Conservation (phyloP, 495 filamentous ascomycete genomes). For the Darksidea phi region DNA sequence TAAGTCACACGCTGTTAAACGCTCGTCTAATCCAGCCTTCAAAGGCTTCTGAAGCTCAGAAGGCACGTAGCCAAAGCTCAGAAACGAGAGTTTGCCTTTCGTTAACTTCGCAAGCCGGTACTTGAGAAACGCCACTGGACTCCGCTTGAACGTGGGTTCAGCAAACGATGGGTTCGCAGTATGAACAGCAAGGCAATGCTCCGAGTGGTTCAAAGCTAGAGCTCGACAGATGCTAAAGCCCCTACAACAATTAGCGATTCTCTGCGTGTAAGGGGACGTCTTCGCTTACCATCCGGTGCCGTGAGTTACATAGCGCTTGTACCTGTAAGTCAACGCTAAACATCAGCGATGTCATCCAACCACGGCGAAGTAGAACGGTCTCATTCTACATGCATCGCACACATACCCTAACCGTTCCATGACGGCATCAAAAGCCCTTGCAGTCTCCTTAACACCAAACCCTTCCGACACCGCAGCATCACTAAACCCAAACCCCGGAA, state of each 20-base stretch:
- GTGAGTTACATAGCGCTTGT: slow-evolving; percentile 39
- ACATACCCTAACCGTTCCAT: slow-evolving; percentile 44
- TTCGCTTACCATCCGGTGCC: slow-evolving; percentile 42
- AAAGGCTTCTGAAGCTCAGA: slow-evolving; percentile 13
- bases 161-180: slow-evolving; percentile 41
- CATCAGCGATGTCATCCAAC: no score
- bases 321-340: no score
- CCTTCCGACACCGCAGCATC: slow-evolving; percentile 37
- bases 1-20: background rate
- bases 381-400: no score
- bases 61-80: slow-evolving; percentile 41
- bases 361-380: no score
- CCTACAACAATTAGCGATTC: slow-evolving; percentile 35
- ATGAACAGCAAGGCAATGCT: slow-evolving; percentile 41
- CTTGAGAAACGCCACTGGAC: slow-evolving; percentile 33
- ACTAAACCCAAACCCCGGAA: slow-evolving; percentile 47
- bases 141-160: slow-evolving; percentile 34
- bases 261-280: background rate
- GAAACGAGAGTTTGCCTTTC: slow-evolving; percentile 25
- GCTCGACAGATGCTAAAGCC: slow-evolving; percentile 44
- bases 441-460: slow-evolving; percentile 41
- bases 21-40: background rate
- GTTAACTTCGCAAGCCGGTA: slow-evolving; percentile 37
- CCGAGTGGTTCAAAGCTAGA: slow-evolving; percentile 38
- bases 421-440: slow-evolving; percentile 38